Evolutionary conservation across 495 filamentous ascomycete genomes (phyloP), one percentile per base, ranked within the genome.

Genomic region (Viridothelium virens): DNA sequence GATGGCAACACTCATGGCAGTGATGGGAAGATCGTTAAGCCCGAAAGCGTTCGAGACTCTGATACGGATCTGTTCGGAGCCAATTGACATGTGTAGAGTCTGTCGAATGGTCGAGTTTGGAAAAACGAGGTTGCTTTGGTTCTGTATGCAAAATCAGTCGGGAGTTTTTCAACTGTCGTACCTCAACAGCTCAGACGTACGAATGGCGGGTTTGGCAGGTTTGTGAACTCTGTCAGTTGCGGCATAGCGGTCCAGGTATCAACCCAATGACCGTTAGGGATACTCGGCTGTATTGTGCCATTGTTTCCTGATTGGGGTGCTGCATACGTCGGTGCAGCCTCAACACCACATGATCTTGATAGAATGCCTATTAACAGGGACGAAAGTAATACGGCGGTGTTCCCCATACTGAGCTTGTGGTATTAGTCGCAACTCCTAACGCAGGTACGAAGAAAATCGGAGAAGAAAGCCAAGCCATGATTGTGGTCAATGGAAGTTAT

Each of bases 21-120:
- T 85, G 66, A 91, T 84, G 41, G 83, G 80, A 2, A 90, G 75
- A 71, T 85, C 80, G 62, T 78, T 84, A 9, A 76, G 71, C 10
- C 87, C 87, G 63, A 90, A 90, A 2, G 83, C 82, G 74, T 91
- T 91, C 63, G 84, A 87, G 53, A 90, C 78, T 61, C 84, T 83
- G 38, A 91, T 72, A 18, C 87, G 84, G 63, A 89, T 77, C 31
- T 80, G 79, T 33, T 80, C 71, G 6, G 81, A 77, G 3, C 78
- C 80, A 31, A 88, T 77, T 2, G 84, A 83, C 38, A 87, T 71
- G 61, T 85, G 82, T 2, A 89, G 70, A 0, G 87, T 91, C 72
- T 90, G 87, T 10, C 88, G 85, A 63, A 90, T 77, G 1, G 88
- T 89, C 18, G 84, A 80, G 65, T 87, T 85, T 38, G 63, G 36